Conservation (phyloP, 306 rosid genomes). For the Abrus pulchellus region DNA sequence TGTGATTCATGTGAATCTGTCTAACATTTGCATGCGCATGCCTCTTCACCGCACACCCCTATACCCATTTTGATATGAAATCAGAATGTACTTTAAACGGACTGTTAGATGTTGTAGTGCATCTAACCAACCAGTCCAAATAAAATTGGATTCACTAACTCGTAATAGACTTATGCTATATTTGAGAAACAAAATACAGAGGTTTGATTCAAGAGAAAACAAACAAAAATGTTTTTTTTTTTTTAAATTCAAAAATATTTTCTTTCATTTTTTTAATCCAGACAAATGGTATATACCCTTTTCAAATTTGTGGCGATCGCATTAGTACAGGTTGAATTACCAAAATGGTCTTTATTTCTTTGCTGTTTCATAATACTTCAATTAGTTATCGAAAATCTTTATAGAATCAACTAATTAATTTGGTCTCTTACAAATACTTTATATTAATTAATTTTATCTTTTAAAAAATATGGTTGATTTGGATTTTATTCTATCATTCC, state of each 20-base stretch:
- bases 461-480: too few relatives aligned
- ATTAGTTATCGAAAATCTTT: neutral
- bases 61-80: conserved; percentile 1
- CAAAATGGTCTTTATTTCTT: too few relatives aligned
- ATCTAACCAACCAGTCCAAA: conserved; percentile 60
- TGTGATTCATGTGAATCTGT: conserved; percentile 35
- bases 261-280: too few relatives aligned
- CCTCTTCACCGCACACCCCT: neutral
- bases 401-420: neutral
- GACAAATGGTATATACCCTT: too few relatives aligned
- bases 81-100: neutral
- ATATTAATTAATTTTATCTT: too few relatives aligned
- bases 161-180: neutral
- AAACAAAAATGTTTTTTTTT: too few relatives aligned
- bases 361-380: too few relatives aligned
- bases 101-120: conserved; percentile 52
- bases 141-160: neutral
- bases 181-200: neutral
- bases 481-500: too few relatives aligned
- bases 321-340: too few relatives aligned
- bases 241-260: too few relatives aligned
- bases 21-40: neutral
- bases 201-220: too few relatives aligned
- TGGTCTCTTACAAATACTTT: neutral
- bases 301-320: too few relatives aligned